These are phyloP conservation scores for Coemansia biformis DNA, from an alignment of 192 early-diverging fungal species.

Conservation along the genomic window DNA sequence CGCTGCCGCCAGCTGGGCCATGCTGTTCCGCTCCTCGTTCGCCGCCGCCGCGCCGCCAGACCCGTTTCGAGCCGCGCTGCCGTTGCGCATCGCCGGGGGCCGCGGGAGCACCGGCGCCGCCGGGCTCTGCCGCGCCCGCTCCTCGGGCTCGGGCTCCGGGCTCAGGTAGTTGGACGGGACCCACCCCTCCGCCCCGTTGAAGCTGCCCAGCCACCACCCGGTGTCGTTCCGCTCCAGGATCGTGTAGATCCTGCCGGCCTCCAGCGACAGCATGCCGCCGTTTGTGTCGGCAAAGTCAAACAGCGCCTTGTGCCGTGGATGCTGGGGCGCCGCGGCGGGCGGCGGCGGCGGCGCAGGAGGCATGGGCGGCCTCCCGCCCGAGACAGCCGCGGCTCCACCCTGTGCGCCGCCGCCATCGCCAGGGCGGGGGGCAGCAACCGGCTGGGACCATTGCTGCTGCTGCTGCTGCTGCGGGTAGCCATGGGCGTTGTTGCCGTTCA, in stretches of 20 bases:
- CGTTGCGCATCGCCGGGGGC: conserved; percentile 26
- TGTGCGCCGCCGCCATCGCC: background rate
- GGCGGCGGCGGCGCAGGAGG: conserved; percentile 54
- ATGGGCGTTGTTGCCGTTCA: background rate
- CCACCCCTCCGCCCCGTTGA: conserved; percentile 64
- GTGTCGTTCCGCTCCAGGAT: conserved; percentile 60
- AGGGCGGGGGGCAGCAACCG: conserved; percentile 1
- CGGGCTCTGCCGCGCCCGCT: conserved; percentile 15
- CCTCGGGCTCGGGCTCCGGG: conserved; percentile 61
- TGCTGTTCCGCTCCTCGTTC: conserved; percentile 22
- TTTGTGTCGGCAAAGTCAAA: conserved; percentile 64
- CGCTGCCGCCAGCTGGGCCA: conserved; percentile 45
- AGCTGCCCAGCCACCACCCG: conserved; percentile 54
- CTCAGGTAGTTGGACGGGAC: conserved; percentile 75
- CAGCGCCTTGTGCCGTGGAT: conserved; percentile 60
- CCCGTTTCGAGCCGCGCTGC: background rate
- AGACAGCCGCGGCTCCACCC: background rate
- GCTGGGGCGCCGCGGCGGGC: conserved; percentile 45
- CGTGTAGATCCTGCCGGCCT: conserved; percentile 61
- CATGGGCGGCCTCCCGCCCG: background rate
- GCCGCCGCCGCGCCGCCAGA: background rate
- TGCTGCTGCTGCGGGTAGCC: conserved; percentile 6
- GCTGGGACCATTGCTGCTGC: background rate
- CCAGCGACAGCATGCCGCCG: conserved; percentile 61
- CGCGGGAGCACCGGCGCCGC: conserved; percentile 21